Conservation (phyloP, 371 early-diverging fungal species). For the Nematocida sp. region DNA sequence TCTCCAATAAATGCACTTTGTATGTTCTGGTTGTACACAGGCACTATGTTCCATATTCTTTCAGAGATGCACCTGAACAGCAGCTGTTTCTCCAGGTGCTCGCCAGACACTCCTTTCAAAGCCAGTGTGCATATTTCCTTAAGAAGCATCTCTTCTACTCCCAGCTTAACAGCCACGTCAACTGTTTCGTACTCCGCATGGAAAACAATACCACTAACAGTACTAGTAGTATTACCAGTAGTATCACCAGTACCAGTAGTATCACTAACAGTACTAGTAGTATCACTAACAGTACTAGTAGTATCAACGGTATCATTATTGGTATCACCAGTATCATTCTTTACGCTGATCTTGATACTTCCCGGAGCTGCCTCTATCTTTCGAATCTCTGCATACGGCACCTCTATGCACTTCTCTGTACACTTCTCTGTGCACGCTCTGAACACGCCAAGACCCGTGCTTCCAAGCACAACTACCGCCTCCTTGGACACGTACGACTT, state of each 20-base stretch:
- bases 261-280: too few species aligned
- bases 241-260: too few species aligned
- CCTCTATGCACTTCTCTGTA: background rate
- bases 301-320: too few species aligned
- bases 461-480: conserved; percentile 1
- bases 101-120: background rate
- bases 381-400: background rate
- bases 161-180: background rate
- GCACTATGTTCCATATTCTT: conserved; percentile 19
- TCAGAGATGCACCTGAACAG: conserved; percentile 8
- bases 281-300: too few species aligned
- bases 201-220: too few species aligned
- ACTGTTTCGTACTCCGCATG: too few species aligned
- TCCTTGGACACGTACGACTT: conserved; percentile 1
- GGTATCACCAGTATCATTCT: too few species aligned
- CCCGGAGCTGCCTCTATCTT: background rate
- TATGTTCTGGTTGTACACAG: conserved; percentile 43
- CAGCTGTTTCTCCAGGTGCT: background rate
- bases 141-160: background rate
- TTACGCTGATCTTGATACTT: background rate
- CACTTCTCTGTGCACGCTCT: background rate
- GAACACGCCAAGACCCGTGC: conserved; percentile 6
- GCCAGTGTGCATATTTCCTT: conserved; percentile 20
- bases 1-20: background rate
- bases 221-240: too few species aligned